phyloP scores from a whole-genome alignment of 331 rosid species.

The Saraca asoca region DNA sequence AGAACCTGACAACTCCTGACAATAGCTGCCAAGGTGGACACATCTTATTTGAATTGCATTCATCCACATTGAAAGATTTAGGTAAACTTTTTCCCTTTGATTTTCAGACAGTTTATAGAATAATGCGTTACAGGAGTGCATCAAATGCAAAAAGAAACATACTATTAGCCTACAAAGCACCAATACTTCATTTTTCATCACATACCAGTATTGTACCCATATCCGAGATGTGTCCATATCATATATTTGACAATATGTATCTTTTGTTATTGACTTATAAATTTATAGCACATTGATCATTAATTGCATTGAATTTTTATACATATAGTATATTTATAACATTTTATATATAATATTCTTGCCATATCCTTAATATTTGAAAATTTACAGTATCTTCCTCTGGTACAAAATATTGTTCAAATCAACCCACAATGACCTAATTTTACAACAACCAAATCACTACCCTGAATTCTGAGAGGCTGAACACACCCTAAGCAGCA shows the following conservation, averaged over 20 bases:
- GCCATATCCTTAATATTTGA: no score
- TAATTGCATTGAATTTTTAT: no score
- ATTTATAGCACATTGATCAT: no score
- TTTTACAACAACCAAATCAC: background rate
- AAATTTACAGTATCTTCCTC: no score
- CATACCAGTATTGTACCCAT: no score
- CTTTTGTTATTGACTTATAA: no score
- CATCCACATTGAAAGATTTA: background rate
- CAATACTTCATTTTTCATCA: no score
- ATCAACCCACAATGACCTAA: constrained; percentile 27
- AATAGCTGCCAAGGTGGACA: constrained; percentile 11
- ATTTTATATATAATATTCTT: no score
- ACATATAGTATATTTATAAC: no score
- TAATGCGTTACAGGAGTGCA: background rate
- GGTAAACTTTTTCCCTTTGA: background rate
- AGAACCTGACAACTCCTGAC: constrained; percentile 20
- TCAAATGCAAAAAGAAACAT: background rate
- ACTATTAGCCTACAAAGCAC: background rate
- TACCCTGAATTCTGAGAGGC: constrained; percentile 16
- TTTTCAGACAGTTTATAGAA: background rate
- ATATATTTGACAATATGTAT: no score
- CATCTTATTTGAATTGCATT: background rate
- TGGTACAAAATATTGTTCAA: constrained; percentile 21
- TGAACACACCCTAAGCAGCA: constrained; percentile 23
- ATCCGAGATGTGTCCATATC: no score